These are phyloP conservation scores for Metschnikowia sp. DNA, from an alignment of 805 yeast species.

Conservation along the genomic window DNA sequence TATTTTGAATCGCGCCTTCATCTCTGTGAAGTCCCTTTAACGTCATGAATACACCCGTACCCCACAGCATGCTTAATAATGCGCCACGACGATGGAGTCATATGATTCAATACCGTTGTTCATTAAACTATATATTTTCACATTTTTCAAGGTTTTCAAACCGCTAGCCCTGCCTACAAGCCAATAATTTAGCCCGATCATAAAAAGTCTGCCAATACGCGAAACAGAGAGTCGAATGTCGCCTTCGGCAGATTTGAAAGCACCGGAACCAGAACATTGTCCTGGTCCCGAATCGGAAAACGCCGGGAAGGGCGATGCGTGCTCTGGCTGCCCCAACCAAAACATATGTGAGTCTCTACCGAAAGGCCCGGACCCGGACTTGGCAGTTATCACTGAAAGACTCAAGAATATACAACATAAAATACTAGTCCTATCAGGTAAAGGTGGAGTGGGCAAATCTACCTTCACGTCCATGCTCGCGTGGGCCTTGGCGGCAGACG, in stretches of 20 bases:
- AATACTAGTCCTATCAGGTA: slow-evolving; percentile 72
- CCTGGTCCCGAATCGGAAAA: slow-evolving; percentile 95
- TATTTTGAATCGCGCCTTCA: slow-evolving; percentile 24
- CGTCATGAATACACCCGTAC: no score
- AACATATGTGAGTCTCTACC: slow-evolving; percentile 83
- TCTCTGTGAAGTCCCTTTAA: no score
- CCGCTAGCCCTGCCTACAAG: no score
- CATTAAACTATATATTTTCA: no score
- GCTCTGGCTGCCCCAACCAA: slow-evolving; percentile 93
- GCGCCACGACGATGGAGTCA: no score
- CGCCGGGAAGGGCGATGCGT: slow-evolving; percentile 94
- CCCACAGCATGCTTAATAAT: no score
- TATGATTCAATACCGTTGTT: no score
- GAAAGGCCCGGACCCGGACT: slow-evolving; percentile 94
- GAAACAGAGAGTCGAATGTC: not conserved
- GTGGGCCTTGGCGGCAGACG: slow-evolving; percentile 88
- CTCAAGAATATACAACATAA: slow-evolving; percentile 71
- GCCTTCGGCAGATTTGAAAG: slow-evolving; percentile 30
- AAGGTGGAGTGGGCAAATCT: slow-evolving; percentile 97
- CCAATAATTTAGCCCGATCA: no score
- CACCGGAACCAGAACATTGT: slow-evolving; percentile 94
- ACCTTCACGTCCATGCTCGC: slow-evolving; percentile 95
- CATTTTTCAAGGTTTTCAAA: no score
- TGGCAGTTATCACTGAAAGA: slow-evolving; percentile 69
- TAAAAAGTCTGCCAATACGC: no score